Evolutionary conservation across 345 rosid genomes (phyloP), one percentile per base, ranked within the genome.

Genomic region (Nasturtium officinale): DNA sequence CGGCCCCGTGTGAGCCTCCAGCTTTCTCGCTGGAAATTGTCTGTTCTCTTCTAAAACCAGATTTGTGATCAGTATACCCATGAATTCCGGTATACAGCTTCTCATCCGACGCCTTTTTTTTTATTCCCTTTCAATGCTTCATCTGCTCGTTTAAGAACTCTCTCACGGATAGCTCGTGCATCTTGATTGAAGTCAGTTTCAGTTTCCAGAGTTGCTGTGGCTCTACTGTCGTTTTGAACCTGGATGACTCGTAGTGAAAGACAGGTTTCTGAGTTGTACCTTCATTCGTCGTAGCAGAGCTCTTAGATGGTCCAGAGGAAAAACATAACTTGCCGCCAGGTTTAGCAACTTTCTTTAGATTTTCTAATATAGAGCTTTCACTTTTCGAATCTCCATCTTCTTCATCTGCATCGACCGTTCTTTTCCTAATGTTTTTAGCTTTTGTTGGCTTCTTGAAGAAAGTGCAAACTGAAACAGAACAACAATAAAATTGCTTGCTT

Each of bases 1-100:
- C 50, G 98, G 96, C 35, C 35, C 98, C 98, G 73, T 90, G 96
- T 16, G 96, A 61, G 26, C 98, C 93, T 17, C 96, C 96, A 10
- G 98, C 98, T 77, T 92, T 92, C 84, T 92, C 96, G 67, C 96
- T 85, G 3, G 98, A 81, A 74, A 92, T 78, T 0, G 96, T 87
- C 20, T 87, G 93, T 79, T 92, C 98, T 75, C 98, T 87, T 73
- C 89, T 83, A 84, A 92, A 92, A 32, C 96, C 96, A 18, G 98
- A 96, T 73, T 90, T 92, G 72, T 88, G 94, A 74, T 92, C 96
- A 29, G 90, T 82, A 71, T 92, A 92, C 0, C 91, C 90, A 77
- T 87, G 93, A 23, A 90, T 85, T 42, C 97, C 98, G 1, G 71
- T 87, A 43, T 92, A 92, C 61, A 92, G 67, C 82, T 90, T 92